Conservation (phyloP, 2,329 filamentous ascomycete genomes). For the Cadophora gregata region DNA sequence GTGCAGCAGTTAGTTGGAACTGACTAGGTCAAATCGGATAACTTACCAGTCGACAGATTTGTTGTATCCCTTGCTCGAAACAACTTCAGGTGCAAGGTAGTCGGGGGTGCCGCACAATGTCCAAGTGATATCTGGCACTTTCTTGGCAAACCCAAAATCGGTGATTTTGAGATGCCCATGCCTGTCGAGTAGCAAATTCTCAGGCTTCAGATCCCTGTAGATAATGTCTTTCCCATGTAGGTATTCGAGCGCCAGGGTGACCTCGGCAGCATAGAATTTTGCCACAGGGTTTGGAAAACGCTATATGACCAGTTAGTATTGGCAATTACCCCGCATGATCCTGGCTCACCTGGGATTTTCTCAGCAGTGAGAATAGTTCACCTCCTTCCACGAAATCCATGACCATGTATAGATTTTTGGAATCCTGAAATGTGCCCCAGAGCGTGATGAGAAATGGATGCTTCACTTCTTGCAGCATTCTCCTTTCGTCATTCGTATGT, state of each 20-base stretch:
- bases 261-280: constrained; percentile 98
- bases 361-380: constrained; percentile 91
- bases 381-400: constrained; percentile 99
- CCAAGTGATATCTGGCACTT: constrained; percentile 98
- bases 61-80: constrained; percentile 99
- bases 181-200: constrained; percentile 89
- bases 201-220: constrained; percentile 95
- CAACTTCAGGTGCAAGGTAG: constrained; percentile 95
- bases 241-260: constrained; percentile 94
- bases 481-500: constrained; percentile 97
- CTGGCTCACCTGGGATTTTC: constrained; percentile 79
- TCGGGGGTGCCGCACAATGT: constrained; percentile 97
- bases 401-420: constrained; percentile 98
- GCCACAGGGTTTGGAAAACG: constrained; percentile 98
- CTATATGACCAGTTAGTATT: constrained; percentile 53
- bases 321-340: background rate
- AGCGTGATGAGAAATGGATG: constrained; percentile 97
- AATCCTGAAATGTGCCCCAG: constrained; percentile 98
- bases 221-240: constrained; percentile 95
- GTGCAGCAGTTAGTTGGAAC: constrained; percentile 29
- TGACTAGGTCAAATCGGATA: constrained; percentile 22
- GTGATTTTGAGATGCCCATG: constrained; percentile 97
- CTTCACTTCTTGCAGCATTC: constrained; percentile 95
- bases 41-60: constrained; percentile 98
- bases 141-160: constrained; percentile 98